phyloP scores from a whole-genome alignment of 1,284 basidiomycete species.

The Moesziomyces sp. region DNA sequence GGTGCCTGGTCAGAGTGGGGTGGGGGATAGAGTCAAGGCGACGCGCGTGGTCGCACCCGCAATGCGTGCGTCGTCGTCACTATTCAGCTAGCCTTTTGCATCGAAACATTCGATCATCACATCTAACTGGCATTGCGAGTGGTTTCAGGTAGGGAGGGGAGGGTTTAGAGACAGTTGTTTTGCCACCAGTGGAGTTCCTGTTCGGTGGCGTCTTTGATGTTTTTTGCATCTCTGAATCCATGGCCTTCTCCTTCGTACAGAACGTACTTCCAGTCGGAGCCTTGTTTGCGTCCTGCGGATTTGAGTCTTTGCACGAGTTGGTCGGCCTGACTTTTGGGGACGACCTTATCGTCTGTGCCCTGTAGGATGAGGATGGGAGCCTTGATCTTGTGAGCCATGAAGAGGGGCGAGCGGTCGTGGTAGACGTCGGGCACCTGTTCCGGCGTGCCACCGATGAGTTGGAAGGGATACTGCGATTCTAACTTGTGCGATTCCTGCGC shows the following conservation, averaged over 20 bases:
- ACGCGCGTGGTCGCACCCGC: no score
- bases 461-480: conserved; percentile 72
- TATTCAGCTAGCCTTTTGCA: no score
- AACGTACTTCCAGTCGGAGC: conserved; percentile 36
- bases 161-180: conserved; percentile 6
- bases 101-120: no score
- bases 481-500: conserved; percentile 76
- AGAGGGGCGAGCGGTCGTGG: conserved; percentile 72
- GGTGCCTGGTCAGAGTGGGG: conserved; percentile 6
- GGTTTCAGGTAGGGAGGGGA: no score
- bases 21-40: conserved; percentile 23
- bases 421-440: conserved; percentile 72
- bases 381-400: conserved; percentile 72
- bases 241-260: conserved; percentile 58
- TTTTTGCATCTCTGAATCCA: conserved; percentile 32
- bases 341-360: conserved; percentile 73
- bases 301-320: conserved; percentile 51
- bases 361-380: conserved; percentile 73
- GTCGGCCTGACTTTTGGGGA: conserved; percentile 74
- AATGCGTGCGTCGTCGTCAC: no score
- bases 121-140: no score
- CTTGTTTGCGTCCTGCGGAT: conserved; percentile 21
- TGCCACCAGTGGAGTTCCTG: conserved; percentile 33
- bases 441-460: conserved; percentile 73
- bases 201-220: conserved; percentile 33